Conservation (phyloP, 441 rosid species). For the Corymbia calophylla region DNA sequence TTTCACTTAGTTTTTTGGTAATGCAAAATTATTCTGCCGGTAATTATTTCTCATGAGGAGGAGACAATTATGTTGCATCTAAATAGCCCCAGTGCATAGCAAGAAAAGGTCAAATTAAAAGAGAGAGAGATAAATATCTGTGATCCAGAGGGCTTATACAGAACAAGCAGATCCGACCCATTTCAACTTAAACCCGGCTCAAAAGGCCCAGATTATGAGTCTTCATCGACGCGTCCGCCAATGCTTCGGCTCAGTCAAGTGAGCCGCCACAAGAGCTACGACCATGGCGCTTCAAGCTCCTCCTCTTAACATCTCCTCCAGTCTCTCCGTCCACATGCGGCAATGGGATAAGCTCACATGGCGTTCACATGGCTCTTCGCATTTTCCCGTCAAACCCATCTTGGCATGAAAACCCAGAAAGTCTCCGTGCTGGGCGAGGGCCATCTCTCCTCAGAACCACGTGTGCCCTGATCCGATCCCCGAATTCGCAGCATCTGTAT, state of each 20-base stretch:
- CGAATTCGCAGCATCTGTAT: conserved; percentile 26
- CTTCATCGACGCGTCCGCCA: not conserved
- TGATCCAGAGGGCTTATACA: not conserved
- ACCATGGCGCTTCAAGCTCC: not conserved
- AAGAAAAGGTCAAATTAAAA: not conserved
- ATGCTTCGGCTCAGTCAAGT: not conserved
- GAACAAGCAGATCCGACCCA: not conserved
- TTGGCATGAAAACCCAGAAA: not conserved
- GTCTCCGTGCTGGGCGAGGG: not conserved
- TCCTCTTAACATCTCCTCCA: not conserved
- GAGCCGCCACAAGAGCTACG: not conserved
- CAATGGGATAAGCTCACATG: not conserved
- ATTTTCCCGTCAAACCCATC: not conserved
- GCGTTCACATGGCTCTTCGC: not conserved
- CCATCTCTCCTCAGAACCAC: conserved; percentile 14
- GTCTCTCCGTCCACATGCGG: conserved; percentile 21
- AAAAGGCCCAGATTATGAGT: not conserved
- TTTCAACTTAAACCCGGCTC: not conserved
- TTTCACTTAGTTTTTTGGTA: not conserved
- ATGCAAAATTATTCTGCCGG: not conserved
- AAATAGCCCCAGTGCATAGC: not conserved
- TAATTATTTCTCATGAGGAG: not conserved
- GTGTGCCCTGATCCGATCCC: conserved; percentile 34
- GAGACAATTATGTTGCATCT: not conserved
- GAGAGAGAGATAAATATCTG: not conserved